Conservation (phyloP, 208 protist genomes). For the Trypanosoma brucei region DNA sequence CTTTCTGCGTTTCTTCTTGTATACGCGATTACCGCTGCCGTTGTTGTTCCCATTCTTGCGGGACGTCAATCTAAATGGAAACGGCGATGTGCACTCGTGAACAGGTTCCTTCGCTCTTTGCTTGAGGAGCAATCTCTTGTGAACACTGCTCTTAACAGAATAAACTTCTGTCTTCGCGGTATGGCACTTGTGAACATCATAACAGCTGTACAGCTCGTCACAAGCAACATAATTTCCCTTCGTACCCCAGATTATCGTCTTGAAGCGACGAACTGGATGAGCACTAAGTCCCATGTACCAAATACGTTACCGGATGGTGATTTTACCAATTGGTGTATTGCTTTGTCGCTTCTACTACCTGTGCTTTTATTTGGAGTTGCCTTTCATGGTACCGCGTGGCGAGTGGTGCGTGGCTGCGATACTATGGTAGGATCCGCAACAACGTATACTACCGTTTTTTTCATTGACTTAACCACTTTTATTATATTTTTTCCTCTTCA, state of each 20-base stretch:
- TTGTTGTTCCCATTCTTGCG: constrained; percentile 3
- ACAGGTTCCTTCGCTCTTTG: constrained; percentile 1
- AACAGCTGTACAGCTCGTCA: constrained; percentile 9
- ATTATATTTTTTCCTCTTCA: constrained; percentile 13
- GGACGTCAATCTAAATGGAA: neutral
- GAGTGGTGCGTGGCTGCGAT: constrained; percentile 11
- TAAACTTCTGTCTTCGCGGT: constrained; percentile 20
- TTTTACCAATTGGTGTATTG: neutral
- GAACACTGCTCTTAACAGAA: constrained; percentile 11
- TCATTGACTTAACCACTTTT: constrained; percentile 16
- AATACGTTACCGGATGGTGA: neutral
- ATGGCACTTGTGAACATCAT: constrained; percentile 14
- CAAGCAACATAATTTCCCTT: neutral
- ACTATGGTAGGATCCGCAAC: constrained; percentile 7
- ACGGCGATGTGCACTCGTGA: neutral
- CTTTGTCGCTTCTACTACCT: constrained; percentile 5
- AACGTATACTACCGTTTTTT: constrained; percentile 18
- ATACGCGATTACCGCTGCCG: constrained; percentile 5
- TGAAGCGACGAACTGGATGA: no score
- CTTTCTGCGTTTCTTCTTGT: constrained; percentile 5
- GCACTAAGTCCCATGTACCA: no score
- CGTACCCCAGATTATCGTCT: neutral
- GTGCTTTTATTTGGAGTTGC: constrained; percentile 1
- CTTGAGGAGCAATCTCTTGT: constrained; percentile 7
- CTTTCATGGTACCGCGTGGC: constrained; percentile 12